Base-by-base conservation (phyloP, 1,284 basidiomycete species). In the Thelephora terrestris region DNA sequence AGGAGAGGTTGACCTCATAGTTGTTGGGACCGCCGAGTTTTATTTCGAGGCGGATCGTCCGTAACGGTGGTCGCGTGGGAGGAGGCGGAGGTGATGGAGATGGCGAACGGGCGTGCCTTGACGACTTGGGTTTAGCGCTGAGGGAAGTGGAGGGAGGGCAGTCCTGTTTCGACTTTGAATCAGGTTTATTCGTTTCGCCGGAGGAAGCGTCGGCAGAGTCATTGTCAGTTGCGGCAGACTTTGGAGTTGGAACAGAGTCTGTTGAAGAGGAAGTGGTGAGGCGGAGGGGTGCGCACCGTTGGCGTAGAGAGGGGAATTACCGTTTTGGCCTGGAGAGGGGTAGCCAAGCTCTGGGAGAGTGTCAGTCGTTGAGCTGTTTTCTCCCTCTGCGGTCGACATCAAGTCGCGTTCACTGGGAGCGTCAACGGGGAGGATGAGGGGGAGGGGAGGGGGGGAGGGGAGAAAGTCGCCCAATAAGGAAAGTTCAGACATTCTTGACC, bases 31-130 rank as follows among this genome's bases (percentile, higher is more conserved):
- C 81, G n/a, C 81, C 78, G 9, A 90, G 74, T 10, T 52, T 60
- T 57, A 90, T 83, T 2, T 79, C 69, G 32, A 91, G 74, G 0
- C 87, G 73, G 45, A 87, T 72, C 0, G 85, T 88, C 50, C 73
- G 66, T n/a, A 81, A 61, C 0, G 75, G 79, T 2, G 71, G 73
- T 4, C 71, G 73, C 1, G 73, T 66, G 0, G 70, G 69, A 0
- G 68, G 68, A 0, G 78, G 78, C 1, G 78, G 75, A 12, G 79
- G 77, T 1, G 81, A 75, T 4, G 70, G 79, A 0, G 81, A 80
- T 25, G 77, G 77, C 5, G 78, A 75, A 49, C 78, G 74, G 44
- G 65, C 56, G 24, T 63, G 60, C 58, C 73, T 74, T 43, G 65
- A 57, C 12, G 74, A 72, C 50, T 69, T 76, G 55, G 64, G 70